Conservation (phyloP, 1,284 basidiomycete genomes). For the Moniliella sp. region DNA sequence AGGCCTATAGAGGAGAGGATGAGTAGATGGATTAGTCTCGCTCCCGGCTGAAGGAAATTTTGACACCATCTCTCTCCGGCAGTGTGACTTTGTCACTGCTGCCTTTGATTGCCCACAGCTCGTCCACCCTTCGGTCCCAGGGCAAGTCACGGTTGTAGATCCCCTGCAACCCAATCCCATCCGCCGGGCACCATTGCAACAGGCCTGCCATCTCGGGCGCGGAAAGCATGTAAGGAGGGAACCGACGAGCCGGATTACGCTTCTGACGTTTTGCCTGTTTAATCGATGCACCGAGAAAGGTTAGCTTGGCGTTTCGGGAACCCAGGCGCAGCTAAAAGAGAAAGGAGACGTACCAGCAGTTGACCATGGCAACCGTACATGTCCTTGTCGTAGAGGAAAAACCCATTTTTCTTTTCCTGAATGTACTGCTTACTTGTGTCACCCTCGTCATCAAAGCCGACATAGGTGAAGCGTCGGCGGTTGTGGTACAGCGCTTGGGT, state of each 20-base stretch:
- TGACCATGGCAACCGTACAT: slow-evolving; percentile 65
- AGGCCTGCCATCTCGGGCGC: slow-evolving; percentile 39
- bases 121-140: slow-evolving; percentile 22
- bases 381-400: slow-evolving; percentile 39
- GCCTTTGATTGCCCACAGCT: too few relatives aligned
- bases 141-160: slow-evolving; percentile 21
- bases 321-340: not conserved
- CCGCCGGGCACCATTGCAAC: slow-evolving; percentile 63
- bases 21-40: too few relatives aligned
- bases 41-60: too few relatives aligned
- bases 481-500: slow-evolving; percentile 8
- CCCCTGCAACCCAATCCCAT: slow-evolving; percentile 23
- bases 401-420: slow-evolving; percentile 35
- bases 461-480: slow-evolving; percentile 46
- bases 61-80: too few relatives aligned
- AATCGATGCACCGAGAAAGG: not conserved
- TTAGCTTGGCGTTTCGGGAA: not conserved
- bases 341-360: slow-evolving; percentile 37
- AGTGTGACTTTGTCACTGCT: too few relatives aligned
- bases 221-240: slow-evolving; percentile 64
- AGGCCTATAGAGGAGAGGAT: too few relatives aligned
- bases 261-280: slow-evolving; percentile 45
- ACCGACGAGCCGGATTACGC: slow-evolving; percentile 56
- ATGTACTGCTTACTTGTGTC: slow-evolving; percentile 34
- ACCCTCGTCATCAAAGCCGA: slow-evolving; percentile 56